These are phyloP conservation scores for Ciborinia camelliae DNA, from an alignment of 2,329 filamentous ascomycete species.

Conservation along the genomic window DNA sequence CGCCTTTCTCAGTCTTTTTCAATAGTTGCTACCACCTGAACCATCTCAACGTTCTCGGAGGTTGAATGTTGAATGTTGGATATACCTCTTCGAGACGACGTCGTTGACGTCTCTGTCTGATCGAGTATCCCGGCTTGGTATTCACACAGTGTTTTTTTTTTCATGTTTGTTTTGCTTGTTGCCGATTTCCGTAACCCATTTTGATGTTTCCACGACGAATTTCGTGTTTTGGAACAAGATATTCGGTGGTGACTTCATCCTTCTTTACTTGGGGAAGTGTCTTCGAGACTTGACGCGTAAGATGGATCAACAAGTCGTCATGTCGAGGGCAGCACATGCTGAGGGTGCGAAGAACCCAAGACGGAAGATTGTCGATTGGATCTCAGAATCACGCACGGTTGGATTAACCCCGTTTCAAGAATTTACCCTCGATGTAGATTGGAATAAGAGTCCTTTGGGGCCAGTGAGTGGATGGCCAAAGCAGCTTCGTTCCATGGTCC, in stretches of 20 bases:
- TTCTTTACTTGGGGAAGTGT: background rate
- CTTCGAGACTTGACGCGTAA: background rate
- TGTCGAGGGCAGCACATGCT: background rate
- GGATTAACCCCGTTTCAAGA: conserved; percentile 29
- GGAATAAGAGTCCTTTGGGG: conserved; percentile 68
- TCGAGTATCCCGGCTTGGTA: background rate
- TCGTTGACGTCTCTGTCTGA: background rate
- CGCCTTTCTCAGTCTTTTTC: background rate
- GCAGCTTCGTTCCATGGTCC: conserved; percentile 72
- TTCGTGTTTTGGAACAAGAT: background rate
- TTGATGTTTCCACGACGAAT: background rate
- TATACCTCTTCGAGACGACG: background rate
- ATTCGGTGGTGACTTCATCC: no score
- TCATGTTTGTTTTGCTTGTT: background rate
- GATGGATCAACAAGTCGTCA: background rate
- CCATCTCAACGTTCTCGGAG: background rate
- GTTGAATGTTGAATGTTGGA: background rate
- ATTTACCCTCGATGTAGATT: conserved; percentile 52
- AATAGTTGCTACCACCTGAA: background rate
- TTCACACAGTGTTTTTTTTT: background rate
- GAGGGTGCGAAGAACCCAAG: background rate
- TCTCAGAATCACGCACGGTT: conserved; percentile 22
- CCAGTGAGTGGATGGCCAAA: conserved; percentile 65
- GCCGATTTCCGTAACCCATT: background rate
- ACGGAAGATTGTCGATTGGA: conserved; percentile 28